Percentiles rank a stretch among this genome's conserved stretches.
Conservation (phyloP, 306 rosid genomes). For the Citrullus mucosospermus region DNA sequence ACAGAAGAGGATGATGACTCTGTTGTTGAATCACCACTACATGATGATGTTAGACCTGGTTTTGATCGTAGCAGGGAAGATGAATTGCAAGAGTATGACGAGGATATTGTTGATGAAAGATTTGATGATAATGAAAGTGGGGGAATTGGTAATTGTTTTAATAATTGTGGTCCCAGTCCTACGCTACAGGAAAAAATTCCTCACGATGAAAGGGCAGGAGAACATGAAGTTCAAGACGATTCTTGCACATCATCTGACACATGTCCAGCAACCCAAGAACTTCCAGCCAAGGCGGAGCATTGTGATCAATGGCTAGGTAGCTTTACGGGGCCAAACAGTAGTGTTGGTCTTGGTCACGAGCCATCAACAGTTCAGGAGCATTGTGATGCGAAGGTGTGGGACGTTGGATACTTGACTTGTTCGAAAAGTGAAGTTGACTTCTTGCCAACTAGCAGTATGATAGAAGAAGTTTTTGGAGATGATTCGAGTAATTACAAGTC, state of each 20-base stretch:
- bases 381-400: slow-evolving; percentile 62
- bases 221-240: slow-evolving; percentile 41
- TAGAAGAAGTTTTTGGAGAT: slow-evolving; percentile 77
- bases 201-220: slow-evolving; percentile 23
- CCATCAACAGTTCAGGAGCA: slow-evolving; percentile 39
- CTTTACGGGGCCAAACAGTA: slow-evolving; percentile 29
- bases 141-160: slow-evolving; percentile 3
- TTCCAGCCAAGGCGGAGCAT: slow-evolving; percentile 28
- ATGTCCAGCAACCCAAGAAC: slow-evolving; percentile 24
- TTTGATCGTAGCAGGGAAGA: slow-evolving; percentile 16
- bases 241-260: slow-evolving; percentile 39
- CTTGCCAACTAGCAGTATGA: slow-evolving; percentile 75
- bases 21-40: slow-evolving; percentile 46
- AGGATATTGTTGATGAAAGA: slow-evolving; percentile 17
- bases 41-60: slow-evolving; percentile 20
- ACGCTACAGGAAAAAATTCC: slow-evolving; percentile 16
- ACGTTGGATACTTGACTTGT: slow-evolving; percentile 42
- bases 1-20: slow-evolving; percentile 61
- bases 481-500: slow-evolving; percentile 29
- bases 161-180: slow-evolving; percentile 15
- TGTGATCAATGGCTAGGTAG: slow-evolving; percentile 35
- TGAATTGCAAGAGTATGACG: slow-evolving; percentile 27
- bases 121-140: slow-evolving; percentile 9
- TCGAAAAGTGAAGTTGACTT: slow-evolving; percentile 50
- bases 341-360: slow-evolving; percentile 34